Evolutionary conservation across 1,284 basidiomycete genomes (phyloP).

Genomic region (Ganoderma boninense): DNA sequence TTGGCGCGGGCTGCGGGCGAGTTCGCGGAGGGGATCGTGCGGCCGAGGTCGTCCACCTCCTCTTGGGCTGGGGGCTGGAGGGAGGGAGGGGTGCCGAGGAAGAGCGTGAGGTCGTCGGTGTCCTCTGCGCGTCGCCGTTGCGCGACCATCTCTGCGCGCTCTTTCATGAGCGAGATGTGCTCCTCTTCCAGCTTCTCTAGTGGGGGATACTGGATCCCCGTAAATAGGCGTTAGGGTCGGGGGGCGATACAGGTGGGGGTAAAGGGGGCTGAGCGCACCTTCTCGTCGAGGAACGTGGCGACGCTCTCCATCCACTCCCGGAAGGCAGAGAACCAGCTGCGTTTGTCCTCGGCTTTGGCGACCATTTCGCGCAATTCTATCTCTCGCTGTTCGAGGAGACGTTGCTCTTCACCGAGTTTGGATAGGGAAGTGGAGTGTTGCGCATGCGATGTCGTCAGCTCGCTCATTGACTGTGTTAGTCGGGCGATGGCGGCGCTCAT

Average conservation of each 20-base stretch:
- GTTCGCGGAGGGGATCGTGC: slow-evolving; percentile 56
- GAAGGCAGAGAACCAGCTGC: slow-evolving; percentile 89
- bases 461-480: slow-evolving; percentile 69
- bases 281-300: slow-evolving; percentile 91
- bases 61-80: slow-evolving; percentile 51
- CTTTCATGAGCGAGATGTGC: slow-evolving; percentile 76
- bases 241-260: background rate
- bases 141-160: slow-evolving; percentile 75
- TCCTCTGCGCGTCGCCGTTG: slow-evolving; percentile 78
- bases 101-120: slow-evolving; percentile 81
- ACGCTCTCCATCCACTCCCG: slow-evolving; percentile 89
- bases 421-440: slow-evolving; percentile 69
- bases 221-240: background rate
- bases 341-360: slow-evolving; percentile 80
- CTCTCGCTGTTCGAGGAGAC: slow-evolving; percentile 79
- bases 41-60: slow-evolving; percentile 72
- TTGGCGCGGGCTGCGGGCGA: slow-evolving; percentile 56
- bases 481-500: slow-evolving; percentile 65
- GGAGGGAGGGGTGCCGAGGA: slow-evolving; percentile 68
- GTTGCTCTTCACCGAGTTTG: slow-evolving; percentile 73
- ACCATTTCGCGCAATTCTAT: slow-evolving; percentile 84
- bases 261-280: slow-evolving; percentile 57
- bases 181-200: slow-evolving; percentile 90
- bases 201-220: slow-evolving; percentile 70
- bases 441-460: slow-evolving; percentile 76